Conservation (phyloP, 805 yeast species). For the Metschnikowia henanensis region DNA sequence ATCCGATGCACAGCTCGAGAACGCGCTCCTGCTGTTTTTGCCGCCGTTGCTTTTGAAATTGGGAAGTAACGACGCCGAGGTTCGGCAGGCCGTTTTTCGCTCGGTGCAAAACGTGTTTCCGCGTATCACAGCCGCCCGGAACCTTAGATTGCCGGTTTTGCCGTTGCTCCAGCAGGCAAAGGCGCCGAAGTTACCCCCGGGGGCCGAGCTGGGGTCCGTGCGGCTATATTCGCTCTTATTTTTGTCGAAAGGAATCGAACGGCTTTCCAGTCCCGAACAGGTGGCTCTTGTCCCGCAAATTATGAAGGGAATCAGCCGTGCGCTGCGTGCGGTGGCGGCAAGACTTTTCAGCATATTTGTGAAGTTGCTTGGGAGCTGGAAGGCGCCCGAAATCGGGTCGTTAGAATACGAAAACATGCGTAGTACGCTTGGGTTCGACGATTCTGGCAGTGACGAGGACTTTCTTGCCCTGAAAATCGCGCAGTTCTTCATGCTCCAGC, state of each 20-base stretch:
- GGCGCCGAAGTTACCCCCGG: constrained; percentile 46
- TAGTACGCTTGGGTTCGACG: constrained; percentile 35
- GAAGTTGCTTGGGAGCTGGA: constrained; percentile 51
- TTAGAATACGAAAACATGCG: constrained; percentile 39
- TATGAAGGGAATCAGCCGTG: constrained; percentile 44
- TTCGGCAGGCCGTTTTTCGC: constrained; percentile 65
- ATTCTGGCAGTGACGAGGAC: constrained; percentile 37
- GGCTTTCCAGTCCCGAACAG: constrained; percentile 43
- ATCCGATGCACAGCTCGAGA: constrained; percentile 61
- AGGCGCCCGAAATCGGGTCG: constrained; percentile 47
- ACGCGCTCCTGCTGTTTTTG: constrained; percentile 59
- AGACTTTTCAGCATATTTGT: constrained; percentile 62
- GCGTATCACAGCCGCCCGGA: constrained; percentile 56
- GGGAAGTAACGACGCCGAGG: constrained; percentile 65
- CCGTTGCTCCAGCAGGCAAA: constrained; percentile 65
- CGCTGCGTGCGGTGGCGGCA: constrained; percentile 43
- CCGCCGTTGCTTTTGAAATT: constrained; percentile 80
- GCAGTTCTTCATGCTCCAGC: constrained; percentile 56
- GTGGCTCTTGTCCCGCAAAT: constrained; percentile 47
- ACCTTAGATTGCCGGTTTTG: constrained; percentile 60
- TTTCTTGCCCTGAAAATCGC: constrained; percentile 50
- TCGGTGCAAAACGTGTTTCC: constrained; percentile 67
- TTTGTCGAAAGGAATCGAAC: constrained; percentile 64
- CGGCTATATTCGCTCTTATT: constrained; percentile 64
- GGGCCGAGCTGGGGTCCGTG: constrained; percentile 49